A percentile compares a stretch with the other conserved stretches of the same genome.
phyloP scores from a whole-genome alignment of 108 stramenopile genomes.

The Nitzschia inconspicua region DNA sequence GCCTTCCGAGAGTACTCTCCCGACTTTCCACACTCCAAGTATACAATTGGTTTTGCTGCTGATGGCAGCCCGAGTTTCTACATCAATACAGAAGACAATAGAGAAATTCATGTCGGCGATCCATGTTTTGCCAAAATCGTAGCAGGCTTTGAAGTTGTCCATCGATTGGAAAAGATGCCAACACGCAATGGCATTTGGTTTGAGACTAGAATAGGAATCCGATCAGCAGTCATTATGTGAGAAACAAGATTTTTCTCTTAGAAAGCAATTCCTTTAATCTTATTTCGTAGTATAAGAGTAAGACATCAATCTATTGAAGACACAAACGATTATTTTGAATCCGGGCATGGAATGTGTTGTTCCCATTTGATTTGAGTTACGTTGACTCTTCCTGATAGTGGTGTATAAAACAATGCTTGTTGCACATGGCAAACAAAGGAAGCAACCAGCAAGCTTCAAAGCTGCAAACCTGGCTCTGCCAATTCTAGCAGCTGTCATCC shows the following conservation, averaged over 20 bases:
- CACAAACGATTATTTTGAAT: too few species aligned
- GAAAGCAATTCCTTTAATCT: too few species aligned
- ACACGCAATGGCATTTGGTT: constrained; percentile 48
- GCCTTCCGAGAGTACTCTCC: constrained; percentile 72
- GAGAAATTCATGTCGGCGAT: constrained; percentile 63
- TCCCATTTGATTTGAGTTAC: too few species aligned
- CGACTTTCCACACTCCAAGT: constrained; percentile 66
- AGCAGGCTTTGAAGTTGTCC: constrained; percentile 55
- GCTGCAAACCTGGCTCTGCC: too few species aligned
- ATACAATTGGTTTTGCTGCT: constrained; percentile 77
- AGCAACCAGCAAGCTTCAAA: too few species aligned
- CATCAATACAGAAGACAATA: constrained; percentile 86
- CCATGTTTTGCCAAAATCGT: constrained; percentile 75
- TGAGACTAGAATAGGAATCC: constrained; percentile 39
- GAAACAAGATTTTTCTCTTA: background rate
- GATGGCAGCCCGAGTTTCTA: constrained; percentile 79
- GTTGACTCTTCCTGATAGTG: too few species aligned
- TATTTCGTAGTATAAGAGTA: too few species aligned
- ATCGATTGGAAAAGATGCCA: constrained; percentile 38
- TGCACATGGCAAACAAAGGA: too few species aligned
- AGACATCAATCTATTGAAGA: too few species aligned
- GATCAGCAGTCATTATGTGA: constrained; percentile 26
- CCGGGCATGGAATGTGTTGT: too few species aligned
- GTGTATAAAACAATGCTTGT: too few species aligned
- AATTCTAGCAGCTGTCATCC: too few species aligned